Percentiles rank a stretch among this genome's conserved stretches.
Evolutionary conservation across 805 yeast species (phyloP).

Genomic region (Allodekkera sacchari): DNA sequence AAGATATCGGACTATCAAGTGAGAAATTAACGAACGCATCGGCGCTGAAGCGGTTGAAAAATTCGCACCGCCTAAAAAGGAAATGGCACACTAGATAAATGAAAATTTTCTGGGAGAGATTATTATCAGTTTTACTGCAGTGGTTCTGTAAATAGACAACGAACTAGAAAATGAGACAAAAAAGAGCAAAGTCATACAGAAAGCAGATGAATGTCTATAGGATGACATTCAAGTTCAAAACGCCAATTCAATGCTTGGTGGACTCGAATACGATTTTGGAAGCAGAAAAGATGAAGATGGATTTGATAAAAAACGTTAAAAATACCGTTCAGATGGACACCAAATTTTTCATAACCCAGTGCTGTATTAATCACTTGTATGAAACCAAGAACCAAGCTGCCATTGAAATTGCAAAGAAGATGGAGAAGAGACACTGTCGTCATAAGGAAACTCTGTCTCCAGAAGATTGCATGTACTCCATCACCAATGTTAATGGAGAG

Average conservation of each 20-base stretch:
- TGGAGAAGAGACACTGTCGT: constrained; percentile 88
- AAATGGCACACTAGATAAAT: not conserved
- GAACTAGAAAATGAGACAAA: constrained; percentile 68
- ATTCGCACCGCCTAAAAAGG: constrained; percentile 35
- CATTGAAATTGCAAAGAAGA: constrained; percentile 71
- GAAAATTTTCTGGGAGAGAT: not conserved
- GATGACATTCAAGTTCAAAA: constrained; percentile 85
- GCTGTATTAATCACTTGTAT: constrained; percentile 85
- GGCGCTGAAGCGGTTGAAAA: constrained; percentile 20
- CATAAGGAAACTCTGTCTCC: constrained; percentile 50
- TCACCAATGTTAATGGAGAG: constrained; percentile 60
- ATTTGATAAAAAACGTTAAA: constrained; percentile 71
- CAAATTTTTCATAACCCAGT: constrained; percentile 91
- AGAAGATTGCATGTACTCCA: constrained; percentile 66
- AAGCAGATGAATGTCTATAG: constrained; percentile 83
- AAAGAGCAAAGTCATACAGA: constrained; percentile 88
- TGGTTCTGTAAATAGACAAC: not conserved
- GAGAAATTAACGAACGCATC: constrained; percentile 25
- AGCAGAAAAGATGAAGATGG: constrained; percentile 60
- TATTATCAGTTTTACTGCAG: not conserved
- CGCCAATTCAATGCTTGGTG: constrained; percentile 84
- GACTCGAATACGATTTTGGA: constrained; percentile 72
- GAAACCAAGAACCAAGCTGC: constrained; percentile 64
- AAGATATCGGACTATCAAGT: too few relatives aligned
- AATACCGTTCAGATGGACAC: constrained; percentile 79